phyloP scores from a whole-genome alignment of 345 rosid genomes.

The Rhodamnia argentea region DNA sequence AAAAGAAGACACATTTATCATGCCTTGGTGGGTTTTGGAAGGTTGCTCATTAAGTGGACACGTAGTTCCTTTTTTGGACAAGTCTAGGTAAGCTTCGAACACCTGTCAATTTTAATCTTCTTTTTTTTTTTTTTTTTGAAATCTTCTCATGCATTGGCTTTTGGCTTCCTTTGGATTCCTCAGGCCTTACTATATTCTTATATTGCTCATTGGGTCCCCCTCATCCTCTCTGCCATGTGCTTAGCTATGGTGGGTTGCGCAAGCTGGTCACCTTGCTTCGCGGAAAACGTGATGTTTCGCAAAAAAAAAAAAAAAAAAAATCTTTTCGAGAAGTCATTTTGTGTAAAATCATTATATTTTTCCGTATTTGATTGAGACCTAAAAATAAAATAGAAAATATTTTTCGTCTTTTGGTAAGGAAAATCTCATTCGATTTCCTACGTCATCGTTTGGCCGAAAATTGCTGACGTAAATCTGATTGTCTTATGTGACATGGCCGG shows the following conservation, averaged over 20 bases:
- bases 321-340: too few species aligned
- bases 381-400: too few species aligned
- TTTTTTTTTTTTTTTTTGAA: background rate
- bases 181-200: background rate
- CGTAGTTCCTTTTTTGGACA: background rate
- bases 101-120: background rate
- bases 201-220: background rate
- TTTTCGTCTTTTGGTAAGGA: too few species aligned
- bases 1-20: background rate
- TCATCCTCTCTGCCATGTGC: background rate
- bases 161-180: background rate
- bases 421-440: too few species aligned
- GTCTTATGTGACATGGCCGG: too few species aligned
- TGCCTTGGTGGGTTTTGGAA: background rate
- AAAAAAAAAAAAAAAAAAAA: too few species aligned
- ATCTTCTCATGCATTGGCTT: background rate
- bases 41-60: background rate
- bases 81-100: background rate
- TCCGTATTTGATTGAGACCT: too few species aligned
- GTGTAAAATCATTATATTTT: too few species aligned
- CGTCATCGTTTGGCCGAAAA: too few species aligned
- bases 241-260: background rate
- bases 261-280: background rate
- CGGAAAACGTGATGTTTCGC: too few species aligned
- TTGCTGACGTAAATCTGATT: too few species aligned